These are phyloP conservation scores for Beverwykella pulmonaria DNA, from an alignment of 495 filamentous ascomycete species.

Conservation along the genomic window DNA sequence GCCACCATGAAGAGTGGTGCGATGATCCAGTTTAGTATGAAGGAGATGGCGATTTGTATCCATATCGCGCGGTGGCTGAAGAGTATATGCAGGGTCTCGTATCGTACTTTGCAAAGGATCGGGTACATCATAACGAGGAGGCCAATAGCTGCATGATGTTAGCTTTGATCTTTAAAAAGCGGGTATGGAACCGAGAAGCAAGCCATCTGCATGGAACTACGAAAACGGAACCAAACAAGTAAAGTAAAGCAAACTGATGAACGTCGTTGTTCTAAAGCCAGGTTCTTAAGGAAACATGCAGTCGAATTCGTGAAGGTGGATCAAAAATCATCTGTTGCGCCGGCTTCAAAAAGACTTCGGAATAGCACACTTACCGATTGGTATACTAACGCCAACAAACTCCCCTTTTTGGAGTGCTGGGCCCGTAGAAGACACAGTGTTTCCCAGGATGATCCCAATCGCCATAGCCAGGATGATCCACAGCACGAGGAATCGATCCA, in stretches of 20 bases:
- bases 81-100: slow-evolving; percentile 73
- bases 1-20: slow-evolving; percentile 85
- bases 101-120: slow-evolving; percentile 89
- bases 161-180: background rate
- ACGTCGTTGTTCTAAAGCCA: too few species aligned
- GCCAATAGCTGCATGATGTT: slow-evolving; percentile 62
- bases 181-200: background rate
- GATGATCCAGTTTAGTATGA: slow-evolving; percentile 87
- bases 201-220: too few species aligned
- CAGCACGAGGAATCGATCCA: slow-evolving; percentile 76
- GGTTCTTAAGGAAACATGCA: background rate
- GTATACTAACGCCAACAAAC: slow-evolving; percentile 74
- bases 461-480: slow-evolving; percentile 90
- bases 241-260: too few species aligned
- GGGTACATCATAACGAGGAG: slow-evolving; percentile 95
- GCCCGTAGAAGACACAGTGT: slow-evolving; percentile 68
- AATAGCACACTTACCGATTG: slow-evolving; percentile 62
- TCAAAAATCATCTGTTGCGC: too few species aligned
- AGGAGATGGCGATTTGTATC: slow-evolving; percentile 77
- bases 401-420: slow-evolving; percentile 68
- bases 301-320: too few species aligned
- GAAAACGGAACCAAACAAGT: too few species aligned
- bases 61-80: slow-evolving; percentile 66
- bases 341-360: too few species aligned
- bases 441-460: slow-evolving; percentile 76